Base-by-base conservation (phyloP, 208 protist species). In the Leishmania turanica region DNA sequence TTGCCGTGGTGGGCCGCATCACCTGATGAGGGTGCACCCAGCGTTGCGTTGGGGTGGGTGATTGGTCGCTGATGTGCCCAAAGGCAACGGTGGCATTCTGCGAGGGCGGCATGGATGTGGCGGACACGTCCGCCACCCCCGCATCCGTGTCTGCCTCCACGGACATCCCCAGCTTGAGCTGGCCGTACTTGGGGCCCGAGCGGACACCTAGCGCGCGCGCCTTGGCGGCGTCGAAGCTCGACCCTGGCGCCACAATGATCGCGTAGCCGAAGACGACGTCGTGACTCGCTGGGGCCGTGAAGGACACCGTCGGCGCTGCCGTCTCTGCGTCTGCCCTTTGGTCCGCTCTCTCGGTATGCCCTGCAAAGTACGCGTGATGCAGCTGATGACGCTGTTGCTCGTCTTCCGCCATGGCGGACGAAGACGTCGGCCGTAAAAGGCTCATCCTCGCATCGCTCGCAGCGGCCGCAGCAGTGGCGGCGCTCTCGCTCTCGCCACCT, bases 151-250 rank as follows among this genome's bases (percentile, higher is more conserved):
- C 88, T 49, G 70, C 83, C 70, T 82, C 76, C 19, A 97, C 91
- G 1, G 89, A 40, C 9, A 82, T 78, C 40, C 91, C 91, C 21
- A 87, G 84, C 81, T 97, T 96, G 6, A 98, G 86, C 34, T 87
- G 84, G 1, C 85, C 89, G 75, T 91, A 96, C 82, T 94, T 88
- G 11, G 92, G 92, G 2, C 95, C 95, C 0, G 89, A 87, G 40
- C 78, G 84, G 21, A 96, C 90, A 24, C 93, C 93, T 27, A 95
- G 74, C 58, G 84, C 83, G 56, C 90, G 87, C 9, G 95, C 95
- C 62, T 77, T 78, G 27, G 79, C 76, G 2, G 78, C 84, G 77
- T 95, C 92, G 80, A 96, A 96, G 72, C 66, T 77, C 0, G 88
- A 53, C 11, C 71, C 54, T 0, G 91, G 92, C 8, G 92, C 83